Conservation (phyloP, 2,329 filamentous ascomycete species). For the Trichoderma atroviride region DNA sequence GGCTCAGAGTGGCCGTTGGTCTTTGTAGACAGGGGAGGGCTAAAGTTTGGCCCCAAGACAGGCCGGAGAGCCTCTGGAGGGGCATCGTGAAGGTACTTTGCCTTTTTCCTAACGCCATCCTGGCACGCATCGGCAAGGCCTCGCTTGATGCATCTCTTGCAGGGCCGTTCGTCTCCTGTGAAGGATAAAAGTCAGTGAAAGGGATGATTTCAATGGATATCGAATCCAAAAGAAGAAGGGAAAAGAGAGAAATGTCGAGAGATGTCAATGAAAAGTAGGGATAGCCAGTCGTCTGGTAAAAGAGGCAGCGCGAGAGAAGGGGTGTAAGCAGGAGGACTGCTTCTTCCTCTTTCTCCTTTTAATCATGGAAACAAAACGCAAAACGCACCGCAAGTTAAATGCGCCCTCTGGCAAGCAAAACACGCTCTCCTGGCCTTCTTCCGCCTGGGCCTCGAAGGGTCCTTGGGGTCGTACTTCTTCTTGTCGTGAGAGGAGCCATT, state of each 20-base stretch:
- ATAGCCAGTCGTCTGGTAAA: background rate
- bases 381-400: constrained; percentile 94
- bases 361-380: background rate
- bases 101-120: constrained; percentile 97
- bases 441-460: constrained; percentile 82
- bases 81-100: constrained; percentile 97
- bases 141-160: constrained; percentile 90
- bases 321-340: too few species aligned
- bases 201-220: background rate
- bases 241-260: background rate
- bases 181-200: background rate
- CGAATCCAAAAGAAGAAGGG: background rate
- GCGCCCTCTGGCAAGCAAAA: constrained; percentile 94
- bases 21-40: constrained; percentile 57
- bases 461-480: constrained; percentile 81
- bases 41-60: constrained; percentile 74
- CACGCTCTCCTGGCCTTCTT: constrained; percentile 97
- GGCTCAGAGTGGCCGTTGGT: constrained; percentile 53
- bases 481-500: constrained; percentile 56
- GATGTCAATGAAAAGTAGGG: background rate
- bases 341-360: background rate
- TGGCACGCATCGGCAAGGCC: constrained; percentile 89
- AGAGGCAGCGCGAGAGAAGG: background rate
- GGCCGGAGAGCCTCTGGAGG: constrained; percentile 86
- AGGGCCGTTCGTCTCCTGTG: constrained; percentile 90